Evolutionary conservation across 164 flowering plant species (phyloP).

Genomic region (Santalum album): DNA sequence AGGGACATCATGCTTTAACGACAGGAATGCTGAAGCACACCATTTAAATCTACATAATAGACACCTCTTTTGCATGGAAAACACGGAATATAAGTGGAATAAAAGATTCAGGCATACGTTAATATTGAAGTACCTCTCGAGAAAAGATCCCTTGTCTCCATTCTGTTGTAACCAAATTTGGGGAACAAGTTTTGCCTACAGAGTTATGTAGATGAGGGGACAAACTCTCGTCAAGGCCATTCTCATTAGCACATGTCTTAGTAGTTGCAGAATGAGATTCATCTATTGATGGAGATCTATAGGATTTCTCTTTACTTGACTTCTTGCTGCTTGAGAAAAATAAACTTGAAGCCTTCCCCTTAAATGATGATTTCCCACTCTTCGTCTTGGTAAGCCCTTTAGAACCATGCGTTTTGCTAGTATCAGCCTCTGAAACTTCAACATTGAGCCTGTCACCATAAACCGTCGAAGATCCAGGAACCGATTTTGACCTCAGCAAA

Average conservation of each 20-base stretch:
- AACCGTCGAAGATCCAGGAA: slow-evolving; percentile 61
- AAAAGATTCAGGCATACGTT: background rate
- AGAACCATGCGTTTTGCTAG: slow-evolving; percentile 21
- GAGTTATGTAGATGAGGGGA: slow-evolving; percentile 14
- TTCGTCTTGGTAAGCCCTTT: slow-evolving; percentile 45
- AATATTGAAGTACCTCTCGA: slow-evolving; percentile 28
- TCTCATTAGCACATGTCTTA: background rate
- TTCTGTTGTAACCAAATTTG: slow-evolving; percentile 18
- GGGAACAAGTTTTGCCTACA: slow-evolving; percentile 10
- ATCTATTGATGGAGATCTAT: slow-evolving; percentile 20
- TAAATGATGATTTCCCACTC: slow-evolving; percentile 54
- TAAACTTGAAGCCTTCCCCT: slow-evolving; percentile 75
- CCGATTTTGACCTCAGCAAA: slow-evolving; percentile 76
- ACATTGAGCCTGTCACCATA: slow-evolving; percentile 34
- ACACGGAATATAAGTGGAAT: too few relatives aligned
- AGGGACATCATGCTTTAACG: too few relatives aligned
- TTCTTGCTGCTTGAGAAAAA: slow-evolving; percentile 77
- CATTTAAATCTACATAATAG: too few relatives aligned
- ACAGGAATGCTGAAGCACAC: too few relatives aligned
- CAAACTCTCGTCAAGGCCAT: slow-evolving; percentile 19
- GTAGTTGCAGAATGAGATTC: background rate
- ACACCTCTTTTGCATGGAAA: too few relatives aligned
- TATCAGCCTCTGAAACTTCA: slow-evolving; percentile 31
- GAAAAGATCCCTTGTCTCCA: slow-evolving; percentile 17
- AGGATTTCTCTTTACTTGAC: too few relatives aligned